phyloP scores from a whole-genome alignment of 2,329 filamentous ascomycete genomes.

The Diaporthe sp. region DNA sequence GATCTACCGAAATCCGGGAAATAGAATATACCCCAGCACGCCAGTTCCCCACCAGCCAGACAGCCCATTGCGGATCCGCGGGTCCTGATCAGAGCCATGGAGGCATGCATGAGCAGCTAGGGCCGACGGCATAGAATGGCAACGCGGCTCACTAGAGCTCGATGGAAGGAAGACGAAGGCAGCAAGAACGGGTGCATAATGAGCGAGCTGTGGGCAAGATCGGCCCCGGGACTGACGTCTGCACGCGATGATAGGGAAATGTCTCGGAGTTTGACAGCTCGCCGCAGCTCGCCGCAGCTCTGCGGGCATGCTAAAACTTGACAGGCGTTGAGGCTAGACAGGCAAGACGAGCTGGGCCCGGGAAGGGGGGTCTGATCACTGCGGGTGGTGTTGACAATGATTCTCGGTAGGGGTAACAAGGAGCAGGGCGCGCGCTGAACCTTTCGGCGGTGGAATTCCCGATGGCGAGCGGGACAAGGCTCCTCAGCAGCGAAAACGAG shows the following conservation, averaged over 20 bases:
- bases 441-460: constrained; percentile 16
- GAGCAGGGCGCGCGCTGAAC: constrained; percentile 19
- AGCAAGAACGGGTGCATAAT: constrained; percentile 2
- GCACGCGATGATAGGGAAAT: constrained; percentile 4
- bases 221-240: constrained; percentile 16
- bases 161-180: constrained; percentile 9
- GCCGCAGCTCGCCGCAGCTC: constrained; percentile 33
- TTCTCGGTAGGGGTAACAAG: not conserved
- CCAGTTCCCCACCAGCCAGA: constrained; percentile 20
- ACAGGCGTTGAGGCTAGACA: constrained; percentile 22
- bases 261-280: constrained; percentile 15
- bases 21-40: constrained; percentile 1
- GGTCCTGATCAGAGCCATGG: constrained; percentile 12
- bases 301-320: constrained; percentile 34
- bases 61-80: constrained; percentile 16
- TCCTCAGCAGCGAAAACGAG: constrained; percentile 10
- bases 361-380: constrained; percentile 17
- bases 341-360: constrained; percentile 11
- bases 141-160: constrained; percentile 25
- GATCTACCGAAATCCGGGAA: constrained; percentile 32
- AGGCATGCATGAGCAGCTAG: not conserved
- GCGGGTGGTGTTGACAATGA: constrained; percentile 4
- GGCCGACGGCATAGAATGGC: constrained; percentile 24
- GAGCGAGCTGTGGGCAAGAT: not conserved
- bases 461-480: not conserved